Percentiles rank a stretch among this genome's conserved stretches.
Evolutionary conservation across 2,329 filamentous ascomycete species (phyloP).

Genomic region (Clarireedia paspali): DNA sequence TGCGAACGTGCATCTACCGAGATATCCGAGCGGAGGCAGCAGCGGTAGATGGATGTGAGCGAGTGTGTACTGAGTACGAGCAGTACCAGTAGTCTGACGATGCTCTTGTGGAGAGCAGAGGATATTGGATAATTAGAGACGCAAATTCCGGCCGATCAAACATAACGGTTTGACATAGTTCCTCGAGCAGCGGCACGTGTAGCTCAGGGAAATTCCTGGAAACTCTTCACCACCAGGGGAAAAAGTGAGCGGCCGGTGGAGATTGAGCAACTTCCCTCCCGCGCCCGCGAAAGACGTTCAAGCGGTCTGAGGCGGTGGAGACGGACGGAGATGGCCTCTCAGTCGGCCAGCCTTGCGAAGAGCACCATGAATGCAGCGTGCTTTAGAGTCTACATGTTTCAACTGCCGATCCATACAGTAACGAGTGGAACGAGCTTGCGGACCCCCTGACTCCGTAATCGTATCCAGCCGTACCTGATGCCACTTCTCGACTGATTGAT

Average conservation of each 20-base stretch:
- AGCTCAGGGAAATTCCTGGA: constrained; percentile 5
- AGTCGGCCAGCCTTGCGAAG: not conserved
- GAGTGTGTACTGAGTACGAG: too few species aligned
- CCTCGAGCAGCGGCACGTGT: not conserved
- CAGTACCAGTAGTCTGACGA: not conserved
- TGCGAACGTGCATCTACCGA: not conserved
- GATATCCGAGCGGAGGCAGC: not conserved
- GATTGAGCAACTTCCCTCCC: not conserved
- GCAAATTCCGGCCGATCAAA: not conserved
- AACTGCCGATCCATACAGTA: not conserved
- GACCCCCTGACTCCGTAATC: not conserved
- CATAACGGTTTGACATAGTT: constrained; percentile 1
- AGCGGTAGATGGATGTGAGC: not conserved
- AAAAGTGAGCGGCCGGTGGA: too few species aligned
- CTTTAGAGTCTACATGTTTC: not conserved
- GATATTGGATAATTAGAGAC: not conserved
- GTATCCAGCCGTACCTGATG: too few species aligned
- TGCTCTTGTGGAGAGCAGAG: not conserved
- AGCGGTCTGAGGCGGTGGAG: not conserved
- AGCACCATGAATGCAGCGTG: not conserved
- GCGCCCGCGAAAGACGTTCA: not conserved
- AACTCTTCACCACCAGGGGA: not conserved
- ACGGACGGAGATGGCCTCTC: not conserved
- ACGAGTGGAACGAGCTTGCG: not conserved
- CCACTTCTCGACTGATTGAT: too few species aligned